Evolutionary conservation across 1,284 basidiomycete species (phyloP).

Genomic region (Sporisorium scitamineum): DNA sequence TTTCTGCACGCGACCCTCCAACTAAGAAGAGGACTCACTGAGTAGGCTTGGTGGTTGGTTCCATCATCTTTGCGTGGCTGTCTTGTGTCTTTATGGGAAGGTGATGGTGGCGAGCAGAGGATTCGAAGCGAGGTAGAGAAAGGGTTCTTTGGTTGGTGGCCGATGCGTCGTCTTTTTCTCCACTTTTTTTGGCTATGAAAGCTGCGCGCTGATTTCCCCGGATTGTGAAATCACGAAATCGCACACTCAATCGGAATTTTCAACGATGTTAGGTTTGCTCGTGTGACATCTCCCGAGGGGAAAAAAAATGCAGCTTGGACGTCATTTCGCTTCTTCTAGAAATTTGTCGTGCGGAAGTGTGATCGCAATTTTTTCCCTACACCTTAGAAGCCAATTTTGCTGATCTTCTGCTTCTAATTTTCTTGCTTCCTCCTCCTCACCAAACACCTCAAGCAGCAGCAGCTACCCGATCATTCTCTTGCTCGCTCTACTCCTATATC

Average conservation of each 20-base stretch:
- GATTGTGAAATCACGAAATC: conserved; percentile 7
- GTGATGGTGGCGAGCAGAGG: not conserved
- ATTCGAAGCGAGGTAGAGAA: not conserved
- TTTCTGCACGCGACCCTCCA: not conserved
- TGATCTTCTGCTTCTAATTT: not conserved
- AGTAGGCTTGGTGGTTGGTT: conserved; percentile 57
- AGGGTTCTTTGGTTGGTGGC: not conserved
- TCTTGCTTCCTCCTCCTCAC: conserved; percentile 5
- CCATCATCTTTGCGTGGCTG: conserved; percentile 42
- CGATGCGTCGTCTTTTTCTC: conserved; percentile 2
- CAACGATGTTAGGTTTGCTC: not conserved
- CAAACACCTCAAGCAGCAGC: not conserved
- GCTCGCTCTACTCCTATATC: not conserved
- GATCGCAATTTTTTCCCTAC: conserved; percentile 34
- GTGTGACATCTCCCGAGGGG: not conserved
- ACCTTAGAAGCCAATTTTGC: conserved; percentile 9
- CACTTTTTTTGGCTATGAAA: conserved; percentile 2
- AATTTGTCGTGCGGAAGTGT: conserved; percentile 34
- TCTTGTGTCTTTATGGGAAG: not conserved
- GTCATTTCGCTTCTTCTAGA: conserved; percentile 17
- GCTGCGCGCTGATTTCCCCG: conserved; percentile 10
- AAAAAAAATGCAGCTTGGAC: conserved; percentile 4
- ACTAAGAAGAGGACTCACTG: conserved; percentile 39
- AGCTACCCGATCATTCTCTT: not conserved
- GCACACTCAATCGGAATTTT: not conserved